These are phyloP conservation scores for Jatropha multifida DNA, from an alignment of 441 rosid species.

Conservation along the genomic window DNA sequence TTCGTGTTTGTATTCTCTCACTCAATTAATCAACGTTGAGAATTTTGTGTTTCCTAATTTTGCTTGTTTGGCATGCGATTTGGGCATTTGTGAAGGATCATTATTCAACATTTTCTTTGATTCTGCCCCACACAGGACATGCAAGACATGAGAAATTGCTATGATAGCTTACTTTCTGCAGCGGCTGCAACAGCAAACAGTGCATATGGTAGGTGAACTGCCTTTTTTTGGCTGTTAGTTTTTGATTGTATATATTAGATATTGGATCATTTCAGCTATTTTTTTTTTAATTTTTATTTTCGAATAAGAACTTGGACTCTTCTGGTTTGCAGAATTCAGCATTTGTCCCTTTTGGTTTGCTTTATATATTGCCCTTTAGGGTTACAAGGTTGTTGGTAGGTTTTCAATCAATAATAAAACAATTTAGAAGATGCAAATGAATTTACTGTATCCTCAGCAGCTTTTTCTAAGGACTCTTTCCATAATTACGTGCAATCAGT, in stretches of 20 bases:
- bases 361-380: background rate
- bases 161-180: constrained; percentile 92
- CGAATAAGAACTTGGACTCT: background rate
- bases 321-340: background rate
- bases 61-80: background rate
- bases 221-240: background rate
- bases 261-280: background rate
- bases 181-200: constrained; percentile 97
- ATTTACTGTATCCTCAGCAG: background rate
- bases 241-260: background rate
- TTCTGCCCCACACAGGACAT: constrained; percentile 54
- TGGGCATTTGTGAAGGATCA: background rate
- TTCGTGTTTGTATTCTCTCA: background rate
- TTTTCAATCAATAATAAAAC: background rate
- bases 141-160: constrained; percentile 89
- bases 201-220: constrained; percentile 67
- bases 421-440: background rate
- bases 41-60: background rate
- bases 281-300: background rate
- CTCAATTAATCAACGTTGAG: background rate
- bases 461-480: background rate
- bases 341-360: background rate
- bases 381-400: background rate
- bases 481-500: background rate
- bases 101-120: background rate